phyloP scores from a whole-genome alignment of 2,329 filamentous ascomycete species.

The Elsinoe australis region DNA sequence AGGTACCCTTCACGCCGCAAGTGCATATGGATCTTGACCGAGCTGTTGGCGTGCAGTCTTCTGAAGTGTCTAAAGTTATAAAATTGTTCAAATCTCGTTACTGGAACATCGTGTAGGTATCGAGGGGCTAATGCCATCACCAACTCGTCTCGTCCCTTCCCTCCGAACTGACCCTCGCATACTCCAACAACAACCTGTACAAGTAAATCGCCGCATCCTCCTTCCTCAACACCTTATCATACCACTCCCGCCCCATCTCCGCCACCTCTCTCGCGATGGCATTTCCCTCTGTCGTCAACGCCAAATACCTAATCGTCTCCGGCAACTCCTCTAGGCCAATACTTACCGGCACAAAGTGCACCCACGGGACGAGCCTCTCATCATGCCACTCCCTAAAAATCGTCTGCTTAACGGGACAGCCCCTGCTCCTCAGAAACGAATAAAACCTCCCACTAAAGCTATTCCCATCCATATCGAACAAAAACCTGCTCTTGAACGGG shows the following conservation, averaged over 20 bases:
- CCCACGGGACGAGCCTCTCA: slow-evolving; percentile 49
- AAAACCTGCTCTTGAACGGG: slow-evolving; percentile 31
- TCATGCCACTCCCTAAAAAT: slow-evolving; percentile 53
- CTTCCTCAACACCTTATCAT: slow-evolving; percentile 18
- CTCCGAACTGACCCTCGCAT: slow-evolving; percentile 62
- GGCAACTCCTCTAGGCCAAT: slow-evolving; percentile 45
- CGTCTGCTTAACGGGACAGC: slow-evolving; percentile 46
- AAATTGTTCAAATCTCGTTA: too few species aligned
- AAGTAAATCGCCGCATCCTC: slow-evolving; percentile 64
- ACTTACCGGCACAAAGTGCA: slow-evolving; percentile 51
- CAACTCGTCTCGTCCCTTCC: slow-evolving; percentile 38
- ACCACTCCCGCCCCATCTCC: slow-evolving; percentile 20
- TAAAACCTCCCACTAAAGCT: slow-evolving; percentile 49
- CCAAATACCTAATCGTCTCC: slow-evolving; percentile 44
- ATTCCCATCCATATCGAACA: slow-evolving; percentile 51
- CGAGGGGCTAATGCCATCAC: too few species aligned
- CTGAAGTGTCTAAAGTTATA: too few species aligned
- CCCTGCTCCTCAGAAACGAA: slow-evolving; percentile 43
- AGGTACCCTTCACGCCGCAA: too few species aligned
- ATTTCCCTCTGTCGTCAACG: slow-evolving; percentile 22
- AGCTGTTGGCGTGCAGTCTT: too few species aligned
- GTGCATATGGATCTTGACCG: too few species aligned
- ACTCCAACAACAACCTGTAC: slow-evolving; percentile 70
- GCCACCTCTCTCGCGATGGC: slow-evolving; percentile 20
- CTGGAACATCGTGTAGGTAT: too few species aligned